Evolutionary conservation across 805 yeast genomes (phyloP).

Genomic region (Candida endomychidarum): DNA sequence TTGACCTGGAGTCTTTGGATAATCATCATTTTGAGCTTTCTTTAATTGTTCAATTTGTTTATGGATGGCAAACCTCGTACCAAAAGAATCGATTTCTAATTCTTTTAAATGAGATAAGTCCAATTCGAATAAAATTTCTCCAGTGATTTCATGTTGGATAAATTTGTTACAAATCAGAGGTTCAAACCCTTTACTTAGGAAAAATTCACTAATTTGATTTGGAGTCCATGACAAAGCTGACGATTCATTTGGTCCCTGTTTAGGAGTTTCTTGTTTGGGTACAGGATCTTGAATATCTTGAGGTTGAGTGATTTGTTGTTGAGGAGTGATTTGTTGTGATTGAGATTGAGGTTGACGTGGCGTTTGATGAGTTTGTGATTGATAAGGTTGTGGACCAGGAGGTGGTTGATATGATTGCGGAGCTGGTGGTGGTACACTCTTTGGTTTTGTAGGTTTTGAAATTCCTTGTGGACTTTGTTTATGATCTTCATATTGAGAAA

Average conservation of each 20-base stretch:
- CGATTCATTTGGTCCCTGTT: slow-evolving; percentile 9
- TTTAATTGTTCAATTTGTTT: slow-evolving; percentile 80
- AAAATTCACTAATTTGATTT: slow-evolving; percentile 77
- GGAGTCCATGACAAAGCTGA: slow-evolving; percentile 73
- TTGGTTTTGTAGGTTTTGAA: not conserved
- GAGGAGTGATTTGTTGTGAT: no score
- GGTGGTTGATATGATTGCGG: no score
- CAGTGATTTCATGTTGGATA: slow-evolving; percentile 84
- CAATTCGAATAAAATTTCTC: slow-evolving; percentile 78
- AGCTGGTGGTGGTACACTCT: no score
- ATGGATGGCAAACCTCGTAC: slow-evolving; percentile 89
- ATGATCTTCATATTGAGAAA: slow-evolving; percentile 4
- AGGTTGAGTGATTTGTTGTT: slow-evolving; percentile 5
- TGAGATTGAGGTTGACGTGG: no score
- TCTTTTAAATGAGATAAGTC: slow-evolving; percentile 88
- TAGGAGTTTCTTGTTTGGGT: not conserved
- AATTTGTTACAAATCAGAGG: slow-evolving; percentile 73
- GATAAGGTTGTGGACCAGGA: no score
- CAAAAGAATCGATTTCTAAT: slow-evolving; percentile 87
- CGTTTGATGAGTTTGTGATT: no score
- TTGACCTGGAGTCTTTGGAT: slow-evolving; percentile 6
- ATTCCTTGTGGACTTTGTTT: not conserved
- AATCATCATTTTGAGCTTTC: slow-evolving; percentile 13
- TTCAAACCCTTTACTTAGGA: slow-evolving; percentile 71
- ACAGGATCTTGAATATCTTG: no score